Evolutionary conservation across 2,329 filamentous ascomycete species (phyloP), one percentile per base, ranked within the genome.

Genomic region (Acrocalymma vagum): DNA sequence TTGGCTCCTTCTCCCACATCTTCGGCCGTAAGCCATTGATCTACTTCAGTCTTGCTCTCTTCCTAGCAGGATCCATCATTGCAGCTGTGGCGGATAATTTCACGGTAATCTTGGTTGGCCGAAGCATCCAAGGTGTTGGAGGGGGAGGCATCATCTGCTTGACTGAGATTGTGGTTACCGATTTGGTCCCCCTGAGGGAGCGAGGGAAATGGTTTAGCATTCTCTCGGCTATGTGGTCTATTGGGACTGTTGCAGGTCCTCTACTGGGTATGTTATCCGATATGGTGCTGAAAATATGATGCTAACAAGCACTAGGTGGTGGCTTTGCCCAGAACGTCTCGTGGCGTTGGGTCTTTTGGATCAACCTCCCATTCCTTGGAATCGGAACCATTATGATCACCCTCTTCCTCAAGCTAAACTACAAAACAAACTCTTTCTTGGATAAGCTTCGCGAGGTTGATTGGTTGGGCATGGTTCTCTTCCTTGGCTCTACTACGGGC

Each of bases 301-400:
- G 15, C 49, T 51, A 22, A 50, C 18, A 15, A 9, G 11, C 1
- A 15, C 7, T 17, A 63, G 58, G 82, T 5, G 81, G 80, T 13
- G 79, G 73, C 2, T 80, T 83, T 43, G 72, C 78, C 3, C 71
- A 81, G 40, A 69, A 75, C 28, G 72, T 74, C 1, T 68, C 66
- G 1, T 84, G 82, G 83, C 67, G 78, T 7, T 87, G 83, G 83
- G 78, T 86, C 9, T 85, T 86, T 58, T 87, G 79, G 75, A 74
- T 85, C 52, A 86, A 86, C 50, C 65, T 85, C 2, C 81, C 82
- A 2, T 78, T 85, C 54, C 72, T 77, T 20, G 78, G 69, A 2
- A 42, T 81, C n/a, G 77, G 75, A 3, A 62, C 70, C 11, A 50
- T 76, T 24, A 63, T 81, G 49, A 67, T 81, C 11, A 65, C 75